Percentiles rank a stretch among this genome's conserved stretches.
Evolutionary conservation across 2,329 filamentous ascomycete genomes (phyloP).

Genomic region (Sordariomycetes sp.): DNA sequence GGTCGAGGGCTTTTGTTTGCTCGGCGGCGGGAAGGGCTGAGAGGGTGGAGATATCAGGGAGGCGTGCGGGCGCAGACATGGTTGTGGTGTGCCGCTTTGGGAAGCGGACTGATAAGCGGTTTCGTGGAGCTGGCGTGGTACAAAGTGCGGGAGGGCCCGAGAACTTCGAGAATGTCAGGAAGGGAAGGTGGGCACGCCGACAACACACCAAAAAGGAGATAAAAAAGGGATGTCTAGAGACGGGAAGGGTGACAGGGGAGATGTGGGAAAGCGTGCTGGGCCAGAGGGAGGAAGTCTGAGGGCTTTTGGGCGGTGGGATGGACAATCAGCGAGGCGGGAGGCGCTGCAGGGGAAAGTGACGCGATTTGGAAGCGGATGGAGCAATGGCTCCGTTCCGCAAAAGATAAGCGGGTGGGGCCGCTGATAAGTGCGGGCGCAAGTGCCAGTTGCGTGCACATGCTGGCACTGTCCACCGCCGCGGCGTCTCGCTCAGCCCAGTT

Average conservation of each 20-base stretch:
- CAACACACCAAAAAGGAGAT: too few species aligned
- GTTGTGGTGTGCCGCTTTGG: neutral
- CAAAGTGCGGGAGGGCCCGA: neutral
- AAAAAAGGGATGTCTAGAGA: too few species aligned
- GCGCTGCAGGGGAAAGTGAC: neutral
- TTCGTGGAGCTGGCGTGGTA: neutral
- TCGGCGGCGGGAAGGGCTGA: constrained; percentile 41
- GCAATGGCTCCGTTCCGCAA: neutral
- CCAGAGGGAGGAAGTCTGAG: neutral
- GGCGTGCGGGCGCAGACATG: constrained; percentile 7
- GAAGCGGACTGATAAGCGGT: neutral
- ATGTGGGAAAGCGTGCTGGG: too few species aligned
- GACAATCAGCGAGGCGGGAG: neutral
- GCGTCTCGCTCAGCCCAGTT: too few species aligned
- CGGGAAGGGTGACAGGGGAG: too few species aligned
- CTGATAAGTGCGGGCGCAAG: neutral
- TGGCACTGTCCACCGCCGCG: neutral
- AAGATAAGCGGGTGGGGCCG: neutral
- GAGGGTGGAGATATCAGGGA: constrained; percentile 51
- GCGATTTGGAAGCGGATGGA: constrained; percentile 3
- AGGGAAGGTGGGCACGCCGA: too few species aligned
- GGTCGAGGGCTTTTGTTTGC: constrained; percentile 54
- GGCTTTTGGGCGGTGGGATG: neutral
- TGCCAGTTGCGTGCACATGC: neutral
- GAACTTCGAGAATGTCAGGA: too few species aligned